Base-by-base conservation (phyloP, 1,284 basidiomycete genomes). In the Irpex lacteus region DNA sequence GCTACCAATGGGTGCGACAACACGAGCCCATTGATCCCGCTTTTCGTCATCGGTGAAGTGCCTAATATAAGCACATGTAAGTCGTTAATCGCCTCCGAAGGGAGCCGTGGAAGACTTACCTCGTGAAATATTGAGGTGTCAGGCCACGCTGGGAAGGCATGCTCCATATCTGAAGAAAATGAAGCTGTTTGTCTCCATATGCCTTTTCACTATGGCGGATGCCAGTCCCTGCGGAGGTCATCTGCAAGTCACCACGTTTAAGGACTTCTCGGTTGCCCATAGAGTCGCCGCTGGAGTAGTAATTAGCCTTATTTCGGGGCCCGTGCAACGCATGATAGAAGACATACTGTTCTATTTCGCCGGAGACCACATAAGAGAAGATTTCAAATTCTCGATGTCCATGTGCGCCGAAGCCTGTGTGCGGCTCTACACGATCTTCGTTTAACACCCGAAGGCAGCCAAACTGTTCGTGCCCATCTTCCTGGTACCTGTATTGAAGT, bases 151-250 rank as follows among this genome's bases (percentile, higher is more conserved):
- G 71, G 71, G 79, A 80, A 0, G 95, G 94, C 0, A 86, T 55
- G 3, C 89, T 86, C 95, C 95, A 97, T 69, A 97, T 96, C 74
- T 95, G 91, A 9, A 95, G 82, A 80, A 96, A 95, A 75, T 97
- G 91, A 1, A 89, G 89, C 61, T 85, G 81, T 56, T 81, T 76
- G 5, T 72, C 62, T 32, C 89, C 88, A 69, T 90, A 75, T 2
- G 84, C 78, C 68, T 90, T 85, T 72, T 94, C 91, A 66, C 94
- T 95, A 77, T 95, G 94, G 0, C 87, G 83, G 68, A 96, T 95
- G 2, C 94, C 94, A 0, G 90, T 93, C 7, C 96, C 95, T 0
- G 95, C 89, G 2, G 90, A 92, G 0, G 95, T 98, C 79, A 97
- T 88, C 76, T 98, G 96, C 49, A 98, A 73, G 70, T 95, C 92